These are phyloP conservation scores for Tolypocladium endophyticum DNA, from an alignment of 2,329 filamentous ascomycete genomes.

Conservation along the genomic window DNA sequence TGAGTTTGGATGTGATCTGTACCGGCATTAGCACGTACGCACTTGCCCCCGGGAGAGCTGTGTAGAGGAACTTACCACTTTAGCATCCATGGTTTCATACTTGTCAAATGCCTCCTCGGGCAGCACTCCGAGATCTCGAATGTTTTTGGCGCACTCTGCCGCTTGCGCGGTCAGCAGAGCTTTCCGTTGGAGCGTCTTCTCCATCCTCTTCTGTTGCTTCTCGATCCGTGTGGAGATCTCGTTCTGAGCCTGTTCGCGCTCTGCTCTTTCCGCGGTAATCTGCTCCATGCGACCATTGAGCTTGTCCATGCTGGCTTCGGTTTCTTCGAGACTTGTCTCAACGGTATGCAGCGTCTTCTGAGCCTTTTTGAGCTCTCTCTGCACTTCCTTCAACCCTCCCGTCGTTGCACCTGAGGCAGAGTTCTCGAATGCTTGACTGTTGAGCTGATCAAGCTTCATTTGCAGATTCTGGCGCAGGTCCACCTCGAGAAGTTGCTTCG, in stretches of 20 bases:
- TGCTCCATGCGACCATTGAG: conserved; percentile 40
- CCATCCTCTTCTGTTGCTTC: conserved; percentile 78
- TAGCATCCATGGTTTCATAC: conserved; percentile 73
- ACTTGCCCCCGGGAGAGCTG: neutral
- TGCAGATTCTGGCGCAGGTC: conserved; percentile 84
- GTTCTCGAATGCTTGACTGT: conserved; percentile 62
- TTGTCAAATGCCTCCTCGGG: conserved; percentile 91
- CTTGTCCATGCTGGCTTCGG: conserved; percentile 59
- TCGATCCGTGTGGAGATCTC: conserved; percentile 70
- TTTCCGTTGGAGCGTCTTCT: conserved; percentile 85
- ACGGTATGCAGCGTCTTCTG: conserved; percentile 57
- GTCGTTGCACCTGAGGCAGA: conserved; percentile 47
- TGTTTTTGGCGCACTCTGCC: conserved; percentile 74
- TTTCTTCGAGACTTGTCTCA: conserved; percentile 59
- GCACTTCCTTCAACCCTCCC: conserved; percentile 63
- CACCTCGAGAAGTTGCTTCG: conserved; percentile 75
- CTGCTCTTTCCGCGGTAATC: conserved; percentile 42
- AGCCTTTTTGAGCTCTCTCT: conserved; percentile 71
- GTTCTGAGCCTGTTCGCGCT: conserved; percentile 62
- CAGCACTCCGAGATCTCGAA: conserved; percentile 83
- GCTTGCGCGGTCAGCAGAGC: conserved; percentile 67
- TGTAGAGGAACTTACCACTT: conserved; percentile 45
- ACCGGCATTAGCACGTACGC: conserved; percentile 6
- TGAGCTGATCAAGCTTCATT: conserved; percentile 78
- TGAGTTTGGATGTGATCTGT: conserved; percentile 56